phyloP scores from a whole-genome alignment of 257 asterid species.

The Striga asiatica region DNA sequence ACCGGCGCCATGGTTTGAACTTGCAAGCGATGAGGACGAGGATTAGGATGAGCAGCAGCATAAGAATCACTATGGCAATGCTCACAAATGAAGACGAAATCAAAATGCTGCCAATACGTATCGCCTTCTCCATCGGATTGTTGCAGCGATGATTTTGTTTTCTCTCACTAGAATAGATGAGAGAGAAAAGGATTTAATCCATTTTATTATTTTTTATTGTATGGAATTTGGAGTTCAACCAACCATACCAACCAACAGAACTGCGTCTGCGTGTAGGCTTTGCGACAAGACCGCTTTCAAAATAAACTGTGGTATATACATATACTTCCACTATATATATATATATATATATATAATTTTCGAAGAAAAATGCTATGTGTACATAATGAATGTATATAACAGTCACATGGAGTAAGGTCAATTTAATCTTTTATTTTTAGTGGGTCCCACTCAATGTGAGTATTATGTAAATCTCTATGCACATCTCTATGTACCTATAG shows the following conservation, averaged over 20 bases:
- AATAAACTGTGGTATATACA: too few relatives aligned
- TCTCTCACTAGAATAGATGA: constrained; percentile 30
- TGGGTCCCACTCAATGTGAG: too few relatives aligned
- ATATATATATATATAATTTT: too few relatives aligned
- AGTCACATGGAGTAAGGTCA: too few relatives aligned
- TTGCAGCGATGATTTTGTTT: constrained; percentile 9
- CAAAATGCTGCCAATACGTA: constrained; percentile 30
- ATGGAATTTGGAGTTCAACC: constrained; percentile 14
- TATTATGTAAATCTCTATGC: too few relatives aligned
- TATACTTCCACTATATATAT: too few relatives aligned
- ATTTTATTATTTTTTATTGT: constrained; percentile 7
- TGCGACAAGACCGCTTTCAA: constrained; percentile 47
- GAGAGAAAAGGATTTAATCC: constrained; percentile 29
- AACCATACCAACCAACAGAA: constrained; percentile 34
- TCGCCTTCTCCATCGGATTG: constrained; percentile 55
- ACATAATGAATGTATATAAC: too few relatives aligned
- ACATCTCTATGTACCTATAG: too few relatives aligned
- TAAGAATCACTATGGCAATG: constrained; percentile 39
- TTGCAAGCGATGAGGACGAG: constrained; percentile 70
- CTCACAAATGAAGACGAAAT: constrained; percentile 25
- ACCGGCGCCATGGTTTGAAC: constrained; percentile 79
- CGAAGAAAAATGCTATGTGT: too few relatives aligned
- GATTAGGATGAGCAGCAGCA: constrained; percentile 64
- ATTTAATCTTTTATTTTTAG: too few relatives aligned
- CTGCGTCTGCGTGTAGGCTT: constrained; percentile 22